Base-by-base conservation (phyloP, 441 rosid genomes). In the Eruca vesicaria region DNA sequence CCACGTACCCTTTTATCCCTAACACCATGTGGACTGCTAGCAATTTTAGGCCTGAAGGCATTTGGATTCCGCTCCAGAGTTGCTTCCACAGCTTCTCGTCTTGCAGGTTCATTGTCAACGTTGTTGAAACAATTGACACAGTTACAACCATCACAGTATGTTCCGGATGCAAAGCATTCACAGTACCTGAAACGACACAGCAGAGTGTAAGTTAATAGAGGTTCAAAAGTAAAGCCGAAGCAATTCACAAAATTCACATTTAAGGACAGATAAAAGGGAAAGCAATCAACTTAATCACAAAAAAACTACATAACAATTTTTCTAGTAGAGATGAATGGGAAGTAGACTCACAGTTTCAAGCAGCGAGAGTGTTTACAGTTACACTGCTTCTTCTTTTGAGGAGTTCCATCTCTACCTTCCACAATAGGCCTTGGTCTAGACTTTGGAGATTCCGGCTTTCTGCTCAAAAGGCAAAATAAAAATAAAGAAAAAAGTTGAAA, bases 321-420 rank as follows among this genome's bases (percentile, higher is more conserved):
- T 14, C 12, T n/a, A 41, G 12, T 21, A 66, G 29, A 58, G 45
- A 36, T 36, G 59, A 60, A 73, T 32, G 48, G 55, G 55, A 48
- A 29, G 76, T 59, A 72, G 59, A 82, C 97, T 82, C 83, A 96
- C 99, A 96, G 81, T 82, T 96, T 96, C 88, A 96, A 87, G 88
- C 97, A 94, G 21, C 94, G 95, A 2, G 98, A 96, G 81, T 96
- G 98, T 83, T 92, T 91, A 73, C 98, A 96, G 78, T 94, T 96
- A 67, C 97, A 96, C 80, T 94, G 98, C 69, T 94, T 96, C 77
- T 88, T 96, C 89, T 90, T 96, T 84, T 91, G 96, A 50, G 98
- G 97, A 50, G 98, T 90, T 53, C 93, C 90, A 67, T 96, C 99
- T 86, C 96, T 94, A 43, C 82, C 76, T 69, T 94, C 98, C 73